Conservation (phyloP, 768 basidiomycete genomes). For the Trametes cubensis region DNA sequence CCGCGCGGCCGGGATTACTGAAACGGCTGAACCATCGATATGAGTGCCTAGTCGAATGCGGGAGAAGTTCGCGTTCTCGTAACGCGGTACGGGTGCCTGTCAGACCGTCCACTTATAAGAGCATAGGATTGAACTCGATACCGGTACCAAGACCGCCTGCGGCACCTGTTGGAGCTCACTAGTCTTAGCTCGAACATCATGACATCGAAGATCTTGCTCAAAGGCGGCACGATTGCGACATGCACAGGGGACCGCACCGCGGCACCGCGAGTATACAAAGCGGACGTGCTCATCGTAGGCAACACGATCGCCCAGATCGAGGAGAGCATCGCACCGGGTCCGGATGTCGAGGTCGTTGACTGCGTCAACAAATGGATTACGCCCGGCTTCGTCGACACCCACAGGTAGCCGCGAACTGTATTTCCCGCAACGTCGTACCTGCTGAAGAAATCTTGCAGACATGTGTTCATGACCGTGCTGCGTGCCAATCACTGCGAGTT, state of each 20-base stretch:
- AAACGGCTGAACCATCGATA: too few relatives aligned
- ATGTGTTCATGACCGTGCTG: constrained; percentile 35
- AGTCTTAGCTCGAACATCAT: not conserved
- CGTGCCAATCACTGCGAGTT: constrained; percentile 32
- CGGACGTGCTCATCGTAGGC: constrained; percentile 34
- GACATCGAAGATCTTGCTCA: constrained; percentile 28
- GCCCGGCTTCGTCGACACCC: constrained; percentile 38
- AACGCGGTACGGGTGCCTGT: too few relatives aligned
- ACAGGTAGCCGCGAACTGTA: constrained; percentile 26
- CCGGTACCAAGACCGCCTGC: too few relatives aligned
- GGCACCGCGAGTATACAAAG: constrained; percentile 25
- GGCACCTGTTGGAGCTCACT: too few relatives aligned
- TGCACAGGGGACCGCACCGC: constrained; percentile 23
- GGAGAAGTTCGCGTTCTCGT: not conserved
- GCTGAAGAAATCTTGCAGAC: constrained; percentile 17
- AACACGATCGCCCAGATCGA: constrained; percentile 31
- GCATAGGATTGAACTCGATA: too few relatives aligned
- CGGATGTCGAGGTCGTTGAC: constrained; percentile 32
- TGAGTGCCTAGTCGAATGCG: not conserved
- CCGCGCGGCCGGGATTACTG: too few relatives aligned
- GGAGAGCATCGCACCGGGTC: constrained; percentile 22
- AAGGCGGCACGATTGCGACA: constrained; percentile 32
- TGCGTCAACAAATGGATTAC: constrained; percentile 34
- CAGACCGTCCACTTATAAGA: too few relatives aligned
- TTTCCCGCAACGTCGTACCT: not conserved